Conservation (phyloP, 805 yeast species). For the Tetrapisispora arboricola region DNA sequence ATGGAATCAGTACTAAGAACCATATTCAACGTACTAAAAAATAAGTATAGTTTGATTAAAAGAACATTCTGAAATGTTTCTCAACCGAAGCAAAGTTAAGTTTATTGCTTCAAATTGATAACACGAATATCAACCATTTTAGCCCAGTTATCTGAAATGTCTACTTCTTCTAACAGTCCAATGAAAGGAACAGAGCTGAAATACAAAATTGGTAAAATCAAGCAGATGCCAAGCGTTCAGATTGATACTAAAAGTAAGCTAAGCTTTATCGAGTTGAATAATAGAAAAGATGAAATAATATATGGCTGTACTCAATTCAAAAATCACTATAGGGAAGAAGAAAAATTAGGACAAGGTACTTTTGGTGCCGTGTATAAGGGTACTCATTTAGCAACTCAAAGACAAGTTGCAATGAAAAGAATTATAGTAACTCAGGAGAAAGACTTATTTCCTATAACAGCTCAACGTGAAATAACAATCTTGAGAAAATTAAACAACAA, state of each 20-base stretch:
- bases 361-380: slow-evolving; percentile 88
- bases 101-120: too few relatives aligned
- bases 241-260: slow-evolving; percentile 20
- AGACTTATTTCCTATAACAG: slow-evolving; percentile 82
- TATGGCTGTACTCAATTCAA: slow-evolving; percentile 27
- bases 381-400: slow-evolving; percentile 33
- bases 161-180: background rate
- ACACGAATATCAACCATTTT: too few relatives aligned
- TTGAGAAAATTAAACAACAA: slow-evolving; percentile 58
- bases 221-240: slow-evolving; percentile 25
- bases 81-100: too few relatives aligned
- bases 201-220: slow-evolving; percentile 29
- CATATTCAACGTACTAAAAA: too few relatives aligned
- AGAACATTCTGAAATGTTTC: too few relatives aligned
- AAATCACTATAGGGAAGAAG: slow-evolving; percentile 26
- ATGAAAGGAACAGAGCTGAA: slow-evolving; percentile 13
- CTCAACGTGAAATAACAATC: slow-evolving; percentile 82
- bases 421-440: slow-evolving; percentile 44
- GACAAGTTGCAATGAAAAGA: slow-evolving; percentile 81
- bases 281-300: slow-evolving; percentile 19
- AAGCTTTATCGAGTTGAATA: slow-evolving; percentile 20
- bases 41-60: too few relatives aligned
- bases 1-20: background rate
- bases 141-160: background rate
- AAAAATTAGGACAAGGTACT: slow-evolving; percentile 71